Percentiles rank a stretch among this genome's conserved stretches.
These are phyloP conservation scores for Recurvomyces mirabilis DNA, from an alignment of 495 filamentous ascomycete species.

Conservation along the genomic window DNA sequence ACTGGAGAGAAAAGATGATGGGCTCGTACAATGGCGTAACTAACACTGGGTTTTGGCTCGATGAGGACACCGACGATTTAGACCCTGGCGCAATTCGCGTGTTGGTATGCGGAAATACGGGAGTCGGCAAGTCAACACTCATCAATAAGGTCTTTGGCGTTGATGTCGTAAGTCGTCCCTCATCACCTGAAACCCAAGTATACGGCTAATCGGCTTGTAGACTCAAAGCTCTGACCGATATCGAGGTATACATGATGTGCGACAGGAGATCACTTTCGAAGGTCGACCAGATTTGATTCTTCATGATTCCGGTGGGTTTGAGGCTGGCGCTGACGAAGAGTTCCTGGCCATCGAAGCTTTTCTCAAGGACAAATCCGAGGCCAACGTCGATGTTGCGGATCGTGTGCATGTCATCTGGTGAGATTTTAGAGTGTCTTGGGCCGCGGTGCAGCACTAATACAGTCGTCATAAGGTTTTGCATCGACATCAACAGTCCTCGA, in stretches of 20 bases:
- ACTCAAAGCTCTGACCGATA: conserved; percentile 11
- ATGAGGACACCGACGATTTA: conserved; percentile 4
- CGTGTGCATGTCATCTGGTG: conserved; percentile 24
- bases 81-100: conserved; percentile 23
- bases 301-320: conserved; percentile 27
- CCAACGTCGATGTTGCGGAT: conserved; percentile 14
- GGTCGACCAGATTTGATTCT: conserved; percentile 23
- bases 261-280: conserved; percentile 17
- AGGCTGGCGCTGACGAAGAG: conserved; percentile 23
- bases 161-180: conserved; percentile 18
- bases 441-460: no score
- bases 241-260: conserved; percentile 21
- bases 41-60: conserved; percentile 15
- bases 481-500: conserved; percentile 25
- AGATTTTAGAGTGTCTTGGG: no score
- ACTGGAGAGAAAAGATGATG: conserved; percentile 17
- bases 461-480: conserved; percentile 24
- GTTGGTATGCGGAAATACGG: conserved; percentile 30
- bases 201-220: neutral
- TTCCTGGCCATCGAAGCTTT: conserved; percentile 15
- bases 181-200: neutral
- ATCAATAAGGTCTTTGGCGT: conserved; percentile 31
- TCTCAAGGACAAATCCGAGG: conserved; percentile 21
- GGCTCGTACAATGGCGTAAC: conserved; percentile 2
- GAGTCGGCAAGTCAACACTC: conserved; percentile 31